A percentile compares a stretch with the other conserved stretches of the same genome.
These are phyloP conservation scores for Globisporangium alternatum DNA, from an alignment of 352 stramenopile species.

Conservation along the genomic window DNA sequence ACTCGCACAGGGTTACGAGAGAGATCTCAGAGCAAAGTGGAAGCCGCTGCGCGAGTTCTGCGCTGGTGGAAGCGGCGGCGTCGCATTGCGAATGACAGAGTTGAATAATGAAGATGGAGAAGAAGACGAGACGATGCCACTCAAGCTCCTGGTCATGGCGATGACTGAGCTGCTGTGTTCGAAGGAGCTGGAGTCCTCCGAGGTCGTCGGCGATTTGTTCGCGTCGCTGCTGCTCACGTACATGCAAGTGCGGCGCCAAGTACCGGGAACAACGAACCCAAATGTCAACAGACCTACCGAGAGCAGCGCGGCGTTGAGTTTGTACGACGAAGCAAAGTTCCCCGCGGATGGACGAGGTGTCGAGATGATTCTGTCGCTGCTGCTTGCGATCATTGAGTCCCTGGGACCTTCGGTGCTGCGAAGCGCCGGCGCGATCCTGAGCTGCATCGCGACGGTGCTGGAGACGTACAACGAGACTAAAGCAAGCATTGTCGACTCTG, in stretches of 20 bases:
- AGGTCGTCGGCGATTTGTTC: constrained; percentile 77
- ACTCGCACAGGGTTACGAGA: constrained; percentile 28
- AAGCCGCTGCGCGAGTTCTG: constrained; percentile 48
- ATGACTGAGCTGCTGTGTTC: constrained; percentile 53
- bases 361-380: constrained; percentile 58
- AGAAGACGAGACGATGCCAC: constrained; percentile 18
- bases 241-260: constrained; percentile 44
- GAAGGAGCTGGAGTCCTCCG: constrained; percentile 59
- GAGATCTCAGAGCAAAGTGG: constrained; percentile 29
- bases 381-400: constrained; percentile 70
- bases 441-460: constrained; percentile 70
- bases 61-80: constrained; percentile 55
- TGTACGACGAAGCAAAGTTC: constrained; percentile 36
- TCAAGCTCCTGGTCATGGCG: constrained; percentile 42
- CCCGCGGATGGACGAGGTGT: constrained; percentile 34
- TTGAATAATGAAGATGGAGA: background rate
- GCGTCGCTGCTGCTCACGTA: constrained; percentile 72
- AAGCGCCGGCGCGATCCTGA: constrained; percentile 57
- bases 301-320: background rate
- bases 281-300: background rate
- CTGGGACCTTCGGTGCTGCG: constrained; percentile 73
- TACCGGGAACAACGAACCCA: background rate
- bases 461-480: constrained; percentile 43
- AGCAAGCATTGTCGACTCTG: background rate
- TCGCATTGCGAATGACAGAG: constrained; percentile 37